Conservation (phyloP, 495 filamentous ascomycete species). For the Tuber umbilicatum region DNA sequence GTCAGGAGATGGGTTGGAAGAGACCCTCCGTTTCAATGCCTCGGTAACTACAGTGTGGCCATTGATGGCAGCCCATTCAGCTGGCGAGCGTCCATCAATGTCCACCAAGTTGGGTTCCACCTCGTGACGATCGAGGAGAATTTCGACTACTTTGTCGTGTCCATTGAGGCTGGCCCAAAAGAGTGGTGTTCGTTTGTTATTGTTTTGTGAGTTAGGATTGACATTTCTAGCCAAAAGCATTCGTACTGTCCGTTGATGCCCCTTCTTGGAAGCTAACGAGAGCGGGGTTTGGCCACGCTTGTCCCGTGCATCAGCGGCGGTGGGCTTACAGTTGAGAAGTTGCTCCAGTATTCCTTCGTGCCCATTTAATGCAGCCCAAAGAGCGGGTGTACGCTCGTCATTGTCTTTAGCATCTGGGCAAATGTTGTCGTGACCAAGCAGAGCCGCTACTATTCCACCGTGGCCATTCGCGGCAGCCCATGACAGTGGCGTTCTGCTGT, state of each 20-base stretch:
- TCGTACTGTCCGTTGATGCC: background rate
- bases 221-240: background rate
- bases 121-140: background rate
- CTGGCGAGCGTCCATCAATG: background rate
- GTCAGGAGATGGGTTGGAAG: background rate
- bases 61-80: background rate
- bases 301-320: background rate
- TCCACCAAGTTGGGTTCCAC: background rate
- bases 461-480: conserved; percentile 13
- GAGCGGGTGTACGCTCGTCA: conserved; percentile 7
- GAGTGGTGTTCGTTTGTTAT: background rate
- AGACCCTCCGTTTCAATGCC: background rate
- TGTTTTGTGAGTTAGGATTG: background rate
- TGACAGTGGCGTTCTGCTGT: conserved; percentile 16
- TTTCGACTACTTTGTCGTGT: background rate
- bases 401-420: conserved; percentile 11
- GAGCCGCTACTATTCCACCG: conserved; percentile 14
- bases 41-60: background rate
- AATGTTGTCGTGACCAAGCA: conserved; percentile 7
- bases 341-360: background rate
- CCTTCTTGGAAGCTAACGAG: background rate
- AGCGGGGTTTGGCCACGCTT: background rate
- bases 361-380: conserved; percentile 12
- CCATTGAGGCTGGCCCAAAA: background rate
- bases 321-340: background rate